Percentiles rank a stretch among this genome's conserved stretches.
phyloP scores from a whole-genome alignment of 345 rosid genomes.

The Viola odorata region DNA sequence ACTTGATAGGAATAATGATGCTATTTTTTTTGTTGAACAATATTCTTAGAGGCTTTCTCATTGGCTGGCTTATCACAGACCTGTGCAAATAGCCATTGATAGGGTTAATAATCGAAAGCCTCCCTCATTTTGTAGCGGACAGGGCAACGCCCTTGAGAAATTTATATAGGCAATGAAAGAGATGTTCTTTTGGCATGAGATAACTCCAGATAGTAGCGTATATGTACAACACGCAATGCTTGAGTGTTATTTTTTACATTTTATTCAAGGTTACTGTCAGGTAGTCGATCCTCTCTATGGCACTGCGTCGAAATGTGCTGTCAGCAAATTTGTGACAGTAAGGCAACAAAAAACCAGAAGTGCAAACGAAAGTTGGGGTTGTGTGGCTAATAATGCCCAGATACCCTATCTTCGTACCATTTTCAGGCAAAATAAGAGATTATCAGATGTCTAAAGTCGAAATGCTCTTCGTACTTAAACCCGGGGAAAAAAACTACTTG shows the following conservation, averaged over 20 bases:
- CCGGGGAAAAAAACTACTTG: too few relatives aligned
- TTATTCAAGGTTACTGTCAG: neutral
- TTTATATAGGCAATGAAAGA: neutral
- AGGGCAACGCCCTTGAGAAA: neutral
- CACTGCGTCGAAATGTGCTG: neutral
- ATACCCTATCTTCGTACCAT: too few relatives aligned
- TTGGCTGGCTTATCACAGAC: neutral
- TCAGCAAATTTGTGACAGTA: neutral
- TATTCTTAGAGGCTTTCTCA: conserved; percentile 9
- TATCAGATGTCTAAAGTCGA: too few relatives aligned
- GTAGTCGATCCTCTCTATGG: neutral
- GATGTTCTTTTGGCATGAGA: neutral
- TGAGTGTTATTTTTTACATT: too few relatives aligned
- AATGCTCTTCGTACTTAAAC: too few relatives aligned
- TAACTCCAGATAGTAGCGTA: too few relatives aligned
- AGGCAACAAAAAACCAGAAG: neutral
- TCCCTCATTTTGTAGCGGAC: conserved; percentile 10
- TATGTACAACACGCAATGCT: too few relatives aligned
- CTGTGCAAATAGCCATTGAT: neutral
- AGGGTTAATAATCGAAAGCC: conserved; percentile 17
- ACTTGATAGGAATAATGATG: conserved; percentile 1
- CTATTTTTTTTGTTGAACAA: neutral
- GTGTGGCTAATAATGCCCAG: too few relatives aligned
- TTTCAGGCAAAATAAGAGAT: too few relatives aligned
- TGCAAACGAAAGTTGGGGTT: neutral